Conservation (phyloP, 371 early-diverging fungal species). For the Paraphysoderma sedebokerense region DNA sequence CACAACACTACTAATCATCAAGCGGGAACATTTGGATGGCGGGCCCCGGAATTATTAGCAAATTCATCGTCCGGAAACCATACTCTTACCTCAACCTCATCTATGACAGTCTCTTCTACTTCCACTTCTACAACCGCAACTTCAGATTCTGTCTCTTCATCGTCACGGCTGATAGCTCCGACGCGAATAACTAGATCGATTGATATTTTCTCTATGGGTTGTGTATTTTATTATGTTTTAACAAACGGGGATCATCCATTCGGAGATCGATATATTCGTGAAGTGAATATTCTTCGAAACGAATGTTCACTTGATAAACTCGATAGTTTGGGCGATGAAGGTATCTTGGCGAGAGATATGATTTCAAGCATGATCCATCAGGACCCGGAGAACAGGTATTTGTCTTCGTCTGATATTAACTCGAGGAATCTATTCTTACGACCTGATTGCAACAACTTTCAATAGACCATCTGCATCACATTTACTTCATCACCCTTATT, state of each 20-base stretch:
- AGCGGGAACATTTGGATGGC: slow-evolving; percentile 79
- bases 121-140: neutral
- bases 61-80: neutral
- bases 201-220: slow-evolving; percentile 91
- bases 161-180: neutral
- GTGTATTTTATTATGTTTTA: slow-evolving; percentile 81
- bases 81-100: slow-evolving; percentile 4
- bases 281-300: slow-evolving; percentile 65
- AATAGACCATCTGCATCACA: slow-evolving; percentile 47
- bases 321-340: slow-evolving; percentile 45
- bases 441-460: neutral
- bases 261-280: slow-evolving; percentile 72
- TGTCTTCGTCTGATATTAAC: neutral
- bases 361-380: slow-evolving; percentile 71
- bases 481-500: slow-evolving; percentile 80
- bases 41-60: slow-evolving; percentile 70
- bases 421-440: neutral
- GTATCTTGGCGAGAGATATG: slow-evolving; percentile 72
- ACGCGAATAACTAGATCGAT: slow-evolving; percentile 65
- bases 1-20: slow-evolving; percentile 53
- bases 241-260: slow-evolving; percentile 87
- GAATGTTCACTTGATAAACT: slow-evolving; percentile 46
- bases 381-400: slow-evolving; percentile 45
- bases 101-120: neutral
- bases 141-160: neutral